A percentile compares a stretch with the other conserved stretches of the same genome.
phyloP scores from a whole-genome alignment of 306 rosid species.

The Astragalus membranaceus region DNA sequence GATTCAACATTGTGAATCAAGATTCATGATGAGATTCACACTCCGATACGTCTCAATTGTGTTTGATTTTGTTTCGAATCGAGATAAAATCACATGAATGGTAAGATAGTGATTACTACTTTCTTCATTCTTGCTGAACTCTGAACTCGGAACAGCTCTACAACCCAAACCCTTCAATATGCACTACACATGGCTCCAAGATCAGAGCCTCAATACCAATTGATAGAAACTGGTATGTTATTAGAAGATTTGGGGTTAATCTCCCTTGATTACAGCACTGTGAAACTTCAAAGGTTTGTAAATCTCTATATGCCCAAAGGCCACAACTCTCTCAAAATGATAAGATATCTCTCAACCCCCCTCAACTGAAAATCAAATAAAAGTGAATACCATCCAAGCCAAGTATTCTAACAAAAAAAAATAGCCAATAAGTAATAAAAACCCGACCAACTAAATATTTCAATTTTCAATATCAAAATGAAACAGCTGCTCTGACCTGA shows the following conservation, averaged over 20 bases:
- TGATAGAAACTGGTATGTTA: neutral
- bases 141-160: neutral
- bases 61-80: no score
- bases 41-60: no score
- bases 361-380: neutral
- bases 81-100: no score
- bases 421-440: neutral
- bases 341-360: neutral
- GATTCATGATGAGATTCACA: no score
- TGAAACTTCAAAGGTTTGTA: neutral
- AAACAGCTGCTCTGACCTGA: conserved; percentile 58
- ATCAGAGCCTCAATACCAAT: neutral
- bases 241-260: neutral
- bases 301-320: neutral
- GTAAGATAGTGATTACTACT: no score
- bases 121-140: neutral
- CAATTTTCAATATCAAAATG: neutral
- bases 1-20: no score
- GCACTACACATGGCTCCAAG: neutral
- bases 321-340: neutral
- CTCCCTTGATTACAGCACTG: neutral
- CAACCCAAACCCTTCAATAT: neutral
- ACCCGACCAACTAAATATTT: neutral
- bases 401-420: neutral
- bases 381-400: neutral